Conservation (phyloP, 768 basidiomycete genomes). For the Chalciporus piperatus region DNA sequence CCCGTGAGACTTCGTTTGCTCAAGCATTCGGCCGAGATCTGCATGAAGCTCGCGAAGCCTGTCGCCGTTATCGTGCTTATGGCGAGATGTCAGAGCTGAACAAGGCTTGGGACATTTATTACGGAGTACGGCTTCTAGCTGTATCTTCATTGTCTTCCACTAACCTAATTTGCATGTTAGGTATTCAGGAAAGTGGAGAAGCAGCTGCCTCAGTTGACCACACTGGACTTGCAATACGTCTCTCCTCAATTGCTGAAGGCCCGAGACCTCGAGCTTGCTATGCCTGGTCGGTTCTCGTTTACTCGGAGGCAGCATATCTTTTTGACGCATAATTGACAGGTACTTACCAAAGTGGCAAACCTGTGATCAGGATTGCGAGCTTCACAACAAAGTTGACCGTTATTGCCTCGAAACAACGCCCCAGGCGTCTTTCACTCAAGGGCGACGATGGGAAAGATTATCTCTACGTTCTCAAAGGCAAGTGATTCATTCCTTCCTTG, state of each 20-base stretch:
- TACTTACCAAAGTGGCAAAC: slow-evolving; percentile 87
- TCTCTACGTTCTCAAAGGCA: slow-evolving; percentile 88
- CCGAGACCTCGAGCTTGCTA: slow-evolving; percentile 89
- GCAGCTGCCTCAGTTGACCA: slow-evolving; percentile 83
- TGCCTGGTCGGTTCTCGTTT: slow-evolving; percentile 64
- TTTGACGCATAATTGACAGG: slow-evolving; percentile 41
- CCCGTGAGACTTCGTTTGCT: slow-evolving; percentile 90
- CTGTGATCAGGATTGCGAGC: slow-evolving; percentile 75
- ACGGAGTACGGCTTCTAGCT: slow-evolving; percentile 56
- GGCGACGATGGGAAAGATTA: slow-evolving; percentile 94
- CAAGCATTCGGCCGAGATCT: slow-evolving; percentile 94
- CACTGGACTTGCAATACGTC: slow-evolving; percentile 94
- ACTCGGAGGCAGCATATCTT: background rate
- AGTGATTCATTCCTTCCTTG: no score
- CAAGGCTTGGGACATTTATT: slow-evolving; percentile 99
- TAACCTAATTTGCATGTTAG: slow-evolving; percentile 36
- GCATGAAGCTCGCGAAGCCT: slow-evolving; percentile 88
- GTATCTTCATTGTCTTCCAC: background rate
- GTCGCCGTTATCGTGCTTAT: slow-evolving; percentile 78
- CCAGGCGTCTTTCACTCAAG: slow-evolving; percentile 79
- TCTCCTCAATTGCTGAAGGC: slow-evolving; percentile 90
- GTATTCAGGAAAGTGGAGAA: slow-evolving; percentile 97
- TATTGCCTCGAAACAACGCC: slow-evolving; percentile 95
- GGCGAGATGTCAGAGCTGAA: slow-evolving; percentile 89
- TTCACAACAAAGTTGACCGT: slow-evolving; percentile 90